These are phyloP conservation scores for Tilletia walkeri DNA, from an alignment of 1,284 basidiomycete species.

Conservation along the genomic window DNA sequence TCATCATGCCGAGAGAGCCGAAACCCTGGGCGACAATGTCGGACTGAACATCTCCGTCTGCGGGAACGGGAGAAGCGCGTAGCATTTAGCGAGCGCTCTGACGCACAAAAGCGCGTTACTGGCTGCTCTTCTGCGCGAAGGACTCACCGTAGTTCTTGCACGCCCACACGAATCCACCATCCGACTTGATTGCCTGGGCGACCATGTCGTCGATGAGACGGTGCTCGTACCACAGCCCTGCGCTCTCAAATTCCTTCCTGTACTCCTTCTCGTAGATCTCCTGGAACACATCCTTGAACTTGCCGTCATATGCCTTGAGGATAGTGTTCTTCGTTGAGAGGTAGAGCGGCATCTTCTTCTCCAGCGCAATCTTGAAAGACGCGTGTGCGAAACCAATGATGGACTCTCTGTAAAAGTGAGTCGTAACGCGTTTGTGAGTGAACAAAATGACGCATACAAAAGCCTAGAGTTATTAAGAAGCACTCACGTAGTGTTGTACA, in stretches of 20 bases:
- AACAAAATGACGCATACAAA: not conserved
- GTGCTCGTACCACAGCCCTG: slow-evolving; percentile 94
- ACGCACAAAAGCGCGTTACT: too few species aligned
- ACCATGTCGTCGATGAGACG: slow-evolving; percentile 70
- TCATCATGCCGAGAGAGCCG: slow-evolving; percentile 96
- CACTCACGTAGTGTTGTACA: slow-evolving; percentile 53
- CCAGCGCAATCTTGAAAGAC: slow-evolving; percentile 96
- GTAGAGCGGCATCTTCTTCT: slow-evolving; percentile 83
- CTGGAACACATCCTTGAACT: slow-evolving; percentile 98
- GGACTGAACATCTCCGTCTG: slow-evolving; percentile 78
- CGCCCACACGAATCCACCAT: slow-evolving; percentile 96
- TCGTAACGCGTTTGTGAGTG: not conserved
- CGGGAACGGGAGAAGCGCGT: too few species aligned
- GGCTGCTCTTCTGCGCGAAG: too few species aligned
- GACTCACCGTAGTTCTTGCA: slow-evolving; percentile 63
- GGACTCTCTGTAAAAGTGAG: slow-evolving; percentile 61
- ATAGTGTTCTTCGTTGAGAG: slow-evolving; percentile 56
- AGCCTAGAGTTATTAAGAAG: not conserved
- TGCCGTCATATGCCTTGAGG: slow-evolving; percentile 67
- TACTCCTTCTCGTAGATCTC: slow-evolving; percentile 84
- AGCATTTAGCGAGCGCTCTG: too few species aligned
- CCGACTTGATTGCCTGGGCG: slow-evolving; percentile 92
- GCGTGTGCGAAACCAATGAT: slow-evolving; percentile 94
- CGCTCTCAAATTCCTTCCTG: slow-evolving; percentile 74
- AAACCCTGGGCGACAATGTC: slow-evolving; percentile 65